Conservation (phyloP, 1,139 yeast genomes). For the Suhomyces atakaporum region DNA sequence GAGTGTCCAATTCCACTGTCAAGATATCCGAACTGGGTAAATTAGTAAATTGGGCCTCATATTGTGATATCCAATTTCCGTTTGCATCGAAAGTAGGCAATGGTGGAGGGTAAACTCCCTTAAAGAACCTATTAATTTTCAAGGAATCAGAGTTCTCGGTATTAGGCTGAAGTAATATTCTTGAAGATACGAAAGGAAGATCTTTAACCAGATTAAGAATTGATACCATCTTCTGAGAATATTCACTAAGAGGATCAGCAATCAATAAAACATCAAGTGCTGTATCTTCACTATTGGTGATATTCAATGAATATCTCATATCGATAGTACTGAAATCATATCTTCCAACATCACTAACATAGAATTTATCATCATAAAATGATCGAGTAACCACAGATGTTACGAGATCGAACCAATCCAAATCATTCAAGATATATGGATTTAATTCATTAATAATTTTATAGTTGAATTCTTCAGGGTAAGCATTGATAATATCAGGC, state of each 20-base stretch:
- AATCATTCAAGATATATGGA: constrained; percentile 12
- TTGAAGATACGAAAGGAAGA: constrained; percentile 49
- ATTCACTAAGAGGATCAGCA: constrained; percentile 71
- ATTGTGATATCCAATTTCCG: constrained; percentile 30
- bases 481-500: constrained; percentile 31
- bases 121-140: constrained; percentile 61
- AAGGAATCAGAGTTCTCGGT: constrained; percentile 20
- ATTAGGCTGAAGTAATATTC: constrained; percentile 63
- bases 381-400: constrained; percentile 47
- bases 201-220: constrained; percentile 47
- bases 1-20: constrained; percentile 62
- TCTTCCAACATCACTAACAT: constrained; percentile 43
- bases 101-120: constrained; percentile 42
- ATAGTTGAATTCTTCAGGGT: constrained; percentile 29
- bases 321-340: constrained; percentile 40
- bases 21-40: constrained; percentile 54
- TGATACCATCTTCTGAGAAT: constrained; percentile 62
- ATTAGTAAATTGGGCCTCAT: constrained; percentile 19
- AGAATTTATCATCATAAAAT: constrained; percentile 43
- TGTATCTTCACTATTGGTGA: constrained; percentile 16
- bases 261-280: constrained; percentile 57
- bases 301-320: constrained; percentile 28
- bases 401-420: constrained; percentile 53
- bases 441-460: constrained; percentile 26
- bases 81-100: constrained; percentile 40